Percentiles rank a stretch among this genome's conserved stretches.
These are phyloP conservation scores for Fusarium sp. DNA, from an alignment of 2,329 filamentous ascomycete species.

Conservation along the genomic window DNA sequence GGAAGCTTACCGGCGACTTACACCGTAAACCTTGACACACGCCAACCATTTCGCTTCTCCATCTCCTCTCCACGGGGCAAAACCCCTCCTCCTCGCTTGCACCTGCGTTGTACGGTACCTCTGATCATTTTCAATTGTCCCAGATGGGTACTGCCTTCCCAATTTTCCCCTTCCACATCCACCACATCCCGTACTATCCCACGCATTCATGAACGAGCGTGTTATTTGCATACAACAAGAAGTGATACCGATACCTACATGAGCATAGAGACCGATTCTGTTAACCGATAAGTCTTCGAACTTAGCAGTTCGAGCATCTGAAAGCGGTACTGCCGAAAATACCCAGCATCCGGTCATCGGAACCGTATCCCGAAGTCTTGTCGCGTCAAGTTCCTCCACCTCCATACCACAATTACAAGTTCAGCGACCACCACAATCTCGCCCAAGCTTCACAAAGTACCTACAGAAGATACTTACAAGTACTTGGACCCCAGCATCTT, in stretches of 20 bases:
- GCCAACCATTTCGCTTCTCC: constrained; percentile 34
- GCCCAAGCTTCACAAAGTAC: not conserved
- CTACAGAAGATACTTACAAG: too few species aligned
- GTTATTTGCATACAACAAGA: constrained; percentile 11
- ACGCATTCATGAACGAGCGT: constrained; percentile 12
- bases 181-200: constrained; percentile 6
- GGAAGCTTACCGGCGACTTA: constrained; percentile 36
- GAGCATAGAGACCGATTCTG: not conserved
- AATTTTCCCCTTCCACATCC: constrained; percentile 27
- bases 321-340: constrained; percentile 6
- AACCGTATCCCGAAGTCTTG: constrained; percentile 31
- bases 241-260: constrained; percentile 1
- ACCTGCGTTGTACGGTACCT: constrained; percentile 11
- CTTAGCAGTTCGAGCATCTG: not conserved
- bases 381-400: constrained; percentile 26
- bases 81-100: constrained; percentile 33
- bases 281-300: not conserved
- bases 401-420: constrained; percentile 21
- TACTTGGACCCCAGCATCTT: constrained; percentile 1
- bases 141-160: constrained; percentile 18
- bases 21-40: constrained; percentile 33
- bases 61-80: constrained; percentile 34
- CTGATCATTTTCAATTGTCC: constrained; percentile 13
- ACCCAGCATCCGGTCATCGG: constrained; percentile 23
- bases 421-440: constrained; percentile 8